Conservation (phyloP, 2,329 filamentous ascomycete species). For the Apiospora pterosperma region DNA sequence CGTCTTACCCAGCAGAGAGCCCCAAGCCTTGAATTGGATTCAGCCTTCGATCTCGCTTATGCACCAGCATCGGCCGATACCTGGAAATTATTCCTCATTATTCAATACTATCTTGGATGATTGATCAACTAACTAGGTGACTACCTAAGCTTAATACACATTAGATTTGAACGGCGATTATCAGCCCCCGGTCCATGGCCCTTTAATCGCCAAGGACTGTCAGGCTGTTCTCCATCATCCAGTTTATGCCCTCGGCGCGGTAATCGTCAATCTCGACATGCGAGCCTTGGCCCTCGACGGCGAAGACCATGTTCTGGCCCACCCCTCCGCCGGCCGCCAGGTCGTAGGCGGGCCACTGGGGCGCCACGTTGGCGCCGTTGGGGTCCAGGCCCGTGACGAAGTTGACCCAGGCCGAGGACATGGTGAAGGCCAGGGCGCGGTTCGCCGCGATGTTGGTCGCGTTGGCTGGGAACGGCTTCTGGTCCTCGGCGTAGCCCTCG, state of each 20-base stretch:
- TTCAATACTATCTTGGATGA: too few relatives aligned
- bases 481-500: constrained; percentile 26
- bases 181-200: neutral
- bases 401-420: constrained; percentile 32
- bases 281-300: constrained; percentile 17
- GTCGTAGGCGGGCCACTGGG: constrained; percentile 25
- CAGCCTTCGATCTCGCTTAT: neutral
- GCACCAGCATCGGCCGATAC: too few relatives aligned
- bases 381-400: constrained; percentile 53
- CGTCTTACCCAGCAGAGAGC: neutral
- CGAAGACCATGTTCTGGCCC: constrained; percentile 26
- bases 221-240: constrained; percentile 24
- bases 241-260: constrained; percentile 25
- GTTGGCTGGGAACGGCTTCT: constrained; percentile 24
- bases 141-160: neutral
- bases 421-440: constrained; percentile 22
- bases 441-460: constrained; percentile 11
- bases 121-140: too few relatives aligned
- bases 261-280: constrained; percentile 26
- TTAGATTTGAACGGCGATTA: neutral
- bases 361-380: constrained; percentile 30
- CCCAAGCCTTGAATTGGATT: neutral
- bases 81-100: too few relatives aligned
- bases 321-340: constrained; percentile 10
- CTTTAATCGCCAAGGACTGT: constrained; percentile 21